Conservation (phyloP, 331 rosid genomes). For the Spiraea crenata region DNA sequence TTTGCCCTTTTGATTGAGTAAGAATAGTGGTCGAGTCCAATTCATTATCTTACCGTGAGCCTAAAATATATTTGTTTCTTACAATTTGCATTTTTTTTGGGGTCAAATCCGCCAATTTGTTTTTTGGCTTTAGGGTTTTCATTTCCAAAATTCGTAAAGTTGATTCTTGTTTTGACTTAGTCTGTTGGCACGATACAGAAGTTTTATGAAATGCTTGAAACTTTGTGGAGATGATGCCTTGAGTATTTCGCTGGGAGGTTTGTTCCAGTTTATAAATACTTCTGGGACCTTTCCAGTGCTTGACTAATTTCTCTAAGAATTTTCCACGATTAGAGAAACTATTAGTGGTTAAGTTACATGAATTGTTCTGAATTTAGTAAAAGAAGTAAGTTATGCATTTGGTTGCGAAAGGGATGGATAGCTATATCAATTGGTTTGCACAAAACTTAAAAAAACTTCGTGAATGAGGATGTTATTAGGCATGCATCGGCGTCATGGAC, state of each 20-base stretch:
- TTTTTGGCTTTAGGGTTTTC: conserved; percentile 5
- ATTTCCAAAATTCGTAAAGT: neutral
- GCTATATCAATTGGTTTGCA: neutral
- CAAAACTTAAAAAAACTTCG: neutral
- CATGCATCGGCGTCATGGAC: neutral
- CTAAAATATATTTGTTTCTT: neutral
- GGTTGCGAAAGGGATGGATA: neutral
- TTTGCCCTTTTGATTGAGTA: neutral
- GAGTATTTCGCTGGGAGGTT: neutral
- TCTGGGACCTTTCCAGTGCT: neutral
- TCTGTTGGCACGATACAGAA: neutral
- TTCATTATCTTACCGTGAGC: neutral
- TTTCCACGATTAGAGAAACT: neutral
- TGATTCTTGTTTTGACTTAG: neutral
- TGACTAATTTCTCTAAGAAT: neutral
- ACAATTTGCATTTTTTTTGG: neutral
- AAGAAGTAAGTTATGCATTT: neutral
- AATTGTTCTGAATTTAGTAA: neutral
- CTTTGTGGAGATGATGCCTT: neutral
- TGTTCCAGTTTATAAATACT: neutral
- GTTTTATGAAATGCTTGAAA: neutral
- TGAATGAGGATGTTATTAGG: neutral
- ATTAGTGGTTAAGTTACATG: neutral
- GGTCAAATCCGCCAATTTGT: neutral
- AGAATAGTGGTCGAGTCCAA: conserved; percentile 2